phyloP scores from a whole-genome alignment of 805 yeast species.

The Torulaspora indica region DNA sequence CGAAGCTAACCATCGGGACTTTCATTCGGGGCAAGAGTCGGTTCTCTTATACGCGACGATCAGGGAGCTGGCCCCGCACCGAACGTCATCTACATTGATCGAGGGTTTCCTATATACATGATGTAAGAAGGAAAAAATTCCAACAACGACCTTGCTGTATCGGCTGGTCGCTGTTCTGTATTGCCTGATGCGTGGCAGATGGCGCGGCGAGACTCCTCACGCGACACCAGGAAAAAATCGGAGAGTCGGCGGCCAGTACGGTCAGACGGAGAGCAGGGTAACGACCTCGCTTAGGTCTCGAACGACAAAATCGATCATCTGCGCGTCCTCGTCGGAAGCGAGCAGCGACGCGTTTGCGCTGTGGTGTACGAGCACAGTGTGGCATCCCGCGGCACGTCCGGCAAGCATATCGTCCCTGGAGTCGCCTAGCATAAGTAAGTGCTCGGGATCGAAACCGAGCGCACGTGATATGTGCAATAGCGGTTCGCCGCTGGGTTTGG shows the following conservation, averaged over 20 bases:
- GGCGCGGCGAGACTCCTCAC: neutral
- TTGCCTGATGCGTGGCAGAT: too few species aligned
- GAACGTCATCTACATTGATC: neutral
- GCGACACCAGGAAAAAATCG: neutral
- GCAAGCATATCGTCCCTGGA: constrained; percentile 65
- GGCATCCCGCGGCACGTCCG: constrained; percentile 59
- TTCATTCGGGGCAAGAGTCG: neutral
- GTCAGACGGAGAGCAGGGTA: neutral
- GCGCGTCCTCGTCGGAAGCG: constrained; percentile 29
- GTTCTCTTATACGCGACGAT: neutral
- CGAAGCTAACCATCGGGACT: too few species aligned
- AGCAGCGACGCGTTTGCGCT: constrained; percentile 46
- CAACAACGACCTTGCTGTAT: neutral
- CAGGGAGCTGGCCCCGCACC: neutral
- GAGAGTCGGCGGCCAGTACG: neutral
- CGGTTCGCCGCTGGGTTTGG: constrained; percentile 67
- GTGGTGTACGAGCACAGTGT: constrained; percentile 51
- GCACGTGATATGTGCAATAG: constrained; percentile 48
- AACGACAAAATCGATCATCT: constrained; percentile 21
- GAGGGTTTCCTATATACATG: neutral
- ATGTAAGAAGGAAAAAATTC: too few species aligned
- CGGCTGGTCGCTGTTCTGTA: too few species aligned
- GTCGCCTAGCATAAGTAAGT: constrained; percentile 68
- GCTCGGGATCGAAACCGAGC: constrained; percentile 45
- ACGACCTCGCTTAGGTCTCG: constrained; percentile 19